Conservation (phyloP, 179 eudicot species). For the Beta lomatogona region DNA sequence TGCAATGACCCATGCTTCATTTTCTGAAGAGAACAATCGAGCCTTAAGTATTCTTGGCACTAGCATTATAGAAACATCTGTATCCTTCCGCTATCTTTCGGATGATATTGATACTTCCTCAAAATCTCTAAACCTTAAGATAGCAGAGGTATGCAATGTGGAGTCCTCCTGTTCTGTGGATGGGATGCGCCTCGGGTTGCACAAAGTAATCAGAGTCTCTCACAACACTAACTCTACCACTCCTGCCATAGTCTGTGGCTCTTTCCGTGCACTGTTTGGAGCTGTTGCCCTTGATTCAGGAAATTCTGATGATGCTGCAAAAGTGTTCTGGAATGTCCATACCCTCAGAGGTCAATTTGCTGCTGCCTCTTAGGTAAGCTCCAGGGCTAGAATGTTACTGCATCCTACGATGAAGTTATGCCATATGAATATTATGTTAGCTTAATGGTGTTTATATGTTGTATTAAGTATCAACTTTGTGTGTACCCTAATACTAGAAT, state of each 20-base stretch:
- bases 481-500: slow-evolving; percentile 20
- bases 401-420: slow-evolving; percentile 1
- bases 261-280: slow-evolving; percentile 74
- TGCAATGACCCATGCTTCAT: slow-evolving; percentile 87
- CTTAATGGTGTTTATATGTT: slow-evolving; percentile 1
- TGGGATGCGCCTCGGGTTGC: slow-evolving; percentile 57
- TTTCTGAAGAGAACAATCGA: slow-evolving; percentile 80
- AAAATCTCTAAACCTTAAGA: slow-evolving; percentile 52
- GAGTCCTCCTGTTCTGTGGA: slow-evolving; percentile 66
- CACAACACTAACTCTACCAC: slow-evolving; percentile 59
- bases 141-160: slow-evolving; percentile 55
- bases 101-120: slow-evolving; percentile 63
- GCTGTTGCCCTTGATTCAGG: slow-evolving; percentile 67
- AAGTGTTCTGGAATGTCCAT: slow-evolving; percentile 56
- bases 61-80: slow-evolving; percentile 59
- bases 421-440: background rate
- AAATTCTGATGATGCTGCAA: slow-evolving; percentile 51
- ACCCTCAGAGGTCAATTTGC: slow-evolving; percentile 31
- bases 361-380: slow-evolving; percentile 30
- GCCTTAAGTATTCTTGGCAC: slow-evolving; percentile 71
- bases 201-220: slow-evolving; percentile 72
- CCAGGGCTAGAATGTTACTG: slow-evolving; percentile 11
- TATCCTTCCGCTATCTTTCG: slow-evolving; percentile 39
- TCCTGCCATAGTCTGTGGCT: slow-evolving; percentile 74
- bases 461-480: slow-evolving; percentile 15